phyloP scores from a whole-genome alignment of 371 early-diverging fungal genomes.

The Mucor plumbeus region DNA sequence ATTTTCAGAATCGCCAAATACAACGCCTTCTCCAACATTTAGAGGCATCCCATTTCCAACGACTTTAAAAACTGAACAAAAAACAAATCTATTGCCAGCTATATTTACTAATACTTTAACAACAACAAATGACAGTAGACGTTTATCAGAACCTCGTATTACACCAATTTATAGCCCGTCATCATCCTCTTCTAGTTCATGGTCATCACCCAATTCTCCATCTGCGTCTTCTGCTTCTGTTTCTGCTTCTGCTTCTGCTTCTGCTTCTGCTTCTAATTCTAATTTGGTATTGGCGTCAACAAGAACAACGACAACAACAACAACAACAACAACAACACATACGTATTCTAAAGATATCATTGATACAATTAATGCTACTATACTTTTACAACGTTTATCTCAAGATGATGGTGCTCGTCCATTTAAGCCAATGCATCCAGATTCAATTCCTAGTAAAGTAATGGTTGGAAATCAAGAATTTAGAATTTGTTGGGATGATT shows the following conservation, averaged over 20 bases:
- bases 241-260: constrained; percentile 12
- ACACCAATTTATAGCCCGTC: constrained; percentile 22
- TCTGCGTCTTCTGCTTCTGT: constrained; percentile 10
- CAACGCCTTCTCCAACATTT: constrained; percentile 35
- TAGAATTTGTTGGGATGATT: constrained; percentile 28
- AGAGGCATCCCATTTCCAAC: constrained; percentile 21
- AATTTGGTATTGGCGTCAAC: neutral
- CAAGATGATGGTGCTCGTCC: constrained; percentile 57
- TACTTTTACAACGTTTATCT: constrained; percentile 52
- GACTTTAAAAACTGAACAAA: neutral
- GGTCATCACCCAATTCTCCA: constrained; percentile 5
- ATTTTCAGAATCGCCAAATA: constrained; percentile 24
- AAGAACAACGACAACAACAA: too few species aligned
- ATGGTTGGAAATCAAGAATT: constrained; percentile 36
- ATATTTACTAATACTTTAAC: neutral
- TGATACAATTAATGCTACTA: constrained; percentile 55
- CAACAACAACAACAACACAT: neutral
- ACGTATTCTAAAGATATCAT: constrained; percentile 40
- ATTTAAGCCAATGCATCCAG: constrained; percentile 24
- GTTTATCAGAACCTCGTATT: constrained; percentile 10
- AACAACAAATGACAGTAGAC: neutral
- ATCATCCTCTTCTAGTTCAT: neutral
- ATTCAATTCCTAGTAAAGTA: constrained; percentile 30
- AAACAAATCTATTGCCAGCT: constrained; percentile 12
- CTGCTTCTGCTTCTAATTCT: constrained; percentile 13